Evolutionary conservation across 2,329 filamentous ascomycete genomes (phyloP).

Genomic region (Colletotrichum sp.): DNA sequence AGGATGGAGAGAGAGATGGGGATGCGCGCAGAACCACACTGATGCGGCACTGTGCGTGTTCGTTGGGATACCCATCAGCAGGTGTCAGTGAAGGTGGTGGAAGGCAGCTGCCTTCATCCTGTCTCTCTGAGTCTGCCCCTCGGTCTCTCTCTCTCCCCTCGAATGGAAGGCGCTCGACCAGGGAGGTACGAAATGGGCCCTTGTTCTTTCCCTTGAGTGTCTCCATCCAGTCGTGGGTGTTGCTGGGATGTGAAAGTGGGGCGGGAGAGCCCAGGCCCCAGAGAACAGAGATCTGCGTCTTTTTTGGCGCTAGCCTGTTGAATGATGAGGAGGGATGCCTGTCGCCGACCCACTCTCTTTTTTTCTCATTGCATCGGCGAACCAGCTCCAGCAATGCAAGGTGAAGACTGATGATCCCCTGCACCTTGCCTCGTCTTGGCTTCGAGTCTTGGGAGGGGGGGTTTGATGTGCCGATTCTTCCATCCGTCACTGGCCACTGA

Average conservation of each 20-base stretch:
- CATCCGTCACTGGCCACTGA: slow-evolving; percentile 2
- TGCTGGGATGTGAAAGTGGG: background rate
- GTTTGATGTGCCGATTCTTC: slow-evolving; percentile 21
- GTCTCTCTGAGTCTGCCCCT: background rate
- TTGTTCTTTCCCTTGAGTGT: background rate
- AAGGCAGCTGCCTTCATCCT: background rate
- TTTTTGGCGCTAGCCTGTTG: slow-evolving; percentile 18
- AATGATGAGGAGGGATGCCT: background rate
- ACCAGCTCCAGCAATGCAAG: slow-evolving; percentile 7
- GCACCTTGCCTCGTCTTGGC: slow-evolving; percentile 14
- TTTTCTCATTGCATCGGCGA: background rate
- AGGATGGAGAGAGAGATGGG: background rate
- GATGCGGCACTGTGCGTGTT: background rate
- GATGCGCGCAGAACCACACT: background rate
- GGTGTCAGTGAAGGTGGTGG: background rate
- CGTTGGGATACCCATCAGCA: background rate
- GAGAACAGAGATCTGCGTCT: slow-evolving; percentile 22
- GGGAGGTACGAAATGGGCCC: background rate
- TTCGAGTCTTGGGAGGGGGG: slow-evolving; percentile 15
- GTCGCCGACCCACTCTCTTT: background rate
- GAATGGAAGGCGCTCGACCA: background rate
- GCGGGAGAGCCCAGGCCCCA: slow-evolving; percentile 10
- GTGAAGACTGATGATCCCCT: slow-evolving; percentile 16
- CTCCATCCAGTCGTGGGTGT: background rate
- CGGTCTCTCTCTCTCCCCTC: background rate